Base-by-base conservation (phyloP, 768 basidiomycete genomes). In the Lentinula edodes region DNA sequence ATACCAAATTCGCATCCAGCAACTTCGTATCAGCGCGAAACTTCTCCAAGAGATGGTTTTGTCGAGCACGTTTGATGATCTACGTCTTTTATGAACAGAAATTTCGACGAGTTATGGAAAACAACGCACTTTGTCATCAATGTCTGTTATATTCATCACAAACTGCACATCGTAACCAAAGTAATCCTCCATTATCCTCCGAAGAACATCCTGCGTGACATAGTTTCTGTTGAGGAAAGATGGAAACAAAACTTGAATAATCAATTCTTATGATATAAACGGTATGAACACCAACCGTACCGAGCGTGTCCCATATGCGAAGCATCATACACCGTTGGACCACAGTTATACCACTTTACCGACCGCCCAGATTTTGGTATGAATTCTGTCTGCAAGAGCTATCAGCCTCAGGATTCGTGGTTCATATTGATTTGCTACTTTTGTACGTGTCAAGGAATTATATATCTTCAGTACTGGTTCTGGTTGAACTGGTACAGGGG, bases 291-390 rank as follows among this genome's bases (percentile, higher is more conserved):
- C n/a, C 50, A 10, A 23, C 51, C 74, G 67, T 70, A 96, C 94
- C 95, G 86, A 6, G 97, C 97, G 77, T 99, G 97, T 6, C 97
- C 97, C 92, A 99, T 94, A 73, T 99, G 97, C 45, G 93, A 90
- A 12, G 94, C 87, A 79, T 99, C 97, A 72, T 99, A 99, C 8
- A 99, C 97, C 0, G 97, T 99, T 16, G 97, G 96, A 9, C 97
- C 96, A 69, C 97, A 99, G 72, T 97, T 98, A 72, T 99, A 98
- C 95, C 95, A 98, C 68, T 95, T 95, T n/a, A 96, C 86, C 65
- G 83, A 83, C 1, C 83, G 81, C 0, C 88, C 89, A 63, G 83
- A 76, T 56, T 70, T 78, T 6, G 93, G 86, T 41, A 89, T 74
- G 67, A 96, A 94, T 63, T 89, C 88, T 57, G 84, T 88, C 92